Base-by-base conservation (phyloP, 495 filamentous ascomycete species). In the Xylaria venustula region DNA sequence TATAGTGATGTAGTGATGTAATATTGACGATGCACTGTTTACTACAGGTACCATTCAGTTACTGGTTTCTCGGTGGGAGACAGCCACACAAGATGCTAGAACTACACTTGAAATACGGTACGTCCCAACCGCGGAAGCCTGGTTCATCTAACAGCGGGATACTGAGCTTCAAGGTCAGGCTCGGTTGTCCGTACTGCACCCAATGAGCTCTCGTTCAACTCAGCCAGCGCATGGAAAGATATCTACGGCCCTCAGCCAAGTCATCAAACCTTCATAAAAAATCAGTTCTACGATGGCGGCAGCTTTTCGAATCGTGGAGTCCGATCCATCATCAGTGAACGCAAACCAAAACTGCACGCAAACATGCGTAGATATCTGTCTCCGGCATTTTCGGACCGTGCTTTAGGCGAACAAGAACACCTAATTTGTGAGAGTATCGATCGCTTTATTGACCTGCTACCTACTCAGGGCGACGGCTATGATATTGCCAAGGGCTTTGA, bases 171-270 rank as follows among this genome's bases (percentile, higher is more conserved):
- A 12, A 40, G 3, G 3, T 9, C 14, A 40, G 37, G 37, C 7
- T 12, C 74, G 8, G 76, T 83, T 11, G 74, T 87, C 3, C 78
- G 85, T 0, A 66, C 83, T 7, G 67, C 76, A 0, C 84, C 83
- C 2, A 73, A 75, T 19, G 77, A 84, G 48, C 58, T 87, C 3
- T 80, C 76, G 1, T 85, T 83, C 69, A 79, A 71, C 55, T 75
- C 71, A 0, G 67, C 72, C 0, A 71, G 71, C 3, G 77, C 83
- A 1, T 84, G 77, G 69, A 74, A 76, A 37, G 82, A 85, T 61
- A 83, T 86, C 41, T 81, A 85, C 54, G 78, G 74, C 2, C 59
- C 62, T 54, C 67, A 63, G 20, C 68, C 68, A 41, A 67, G 70
- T 19, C 52, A 62, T 34, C 62, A 64, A 22, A 56, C 65, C 26